These are phyloP conservation scores for Dioscorea zingiberensis DNA, from an alignment of 106 monocot species.

Conservation along the genomic window DNA sequence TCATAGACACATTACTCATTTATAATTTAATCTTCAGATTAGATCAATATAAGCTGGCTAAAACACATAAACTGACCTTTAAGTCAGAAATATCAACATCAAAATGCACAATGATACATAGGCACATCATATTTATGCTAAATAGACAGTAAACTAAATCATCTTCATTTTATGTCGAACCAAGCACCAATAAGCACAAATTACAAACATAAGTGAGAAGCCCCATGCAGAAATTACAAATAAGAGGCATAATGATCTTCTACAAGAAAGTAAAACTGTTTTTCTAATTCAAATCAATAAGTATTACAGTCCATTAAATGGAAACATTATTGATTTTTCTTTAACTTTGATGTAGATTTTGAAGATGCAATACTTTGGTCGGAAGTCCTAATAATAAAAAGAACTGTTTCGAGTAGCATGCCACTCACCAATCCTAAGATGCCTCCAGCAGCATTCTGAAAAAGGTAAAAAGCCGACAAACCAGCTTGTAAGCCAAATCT, in stretches of 20 bases:
- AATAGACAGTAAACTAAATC: not conserved
- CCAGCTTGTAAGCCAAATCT: not conserved
- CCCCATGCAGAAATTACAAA: not conserved
- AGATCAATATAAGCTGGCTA: too few species aligned
- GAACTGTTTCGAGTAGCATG: constrained; percentile 68
- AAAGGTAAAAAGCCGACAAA: not conserved
- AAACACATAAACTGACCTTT: too few species aligned
- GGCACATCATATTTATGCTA: not conserved
- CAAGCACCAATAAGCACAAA: not conserved
- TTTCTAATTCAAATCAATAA: not conserved
- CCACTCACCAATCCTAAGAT: constrained; percentile 66
- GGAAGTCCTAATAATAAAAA: constrained; percentile 67
- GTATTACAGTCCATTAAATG: not conserved
- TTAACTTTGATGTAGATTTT: constrained; percentile 22
- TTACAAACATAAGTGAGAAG: not conserved
- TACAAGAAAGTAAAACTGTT: not conserved
- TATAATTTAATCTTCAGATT: too few species aligned
- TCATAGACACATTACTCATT: too few species aligned
- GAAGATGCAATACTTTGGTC: constrained; percentile 23
- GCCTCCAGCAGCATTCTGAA: constrained; percentile 70
- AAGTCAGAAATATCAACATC: too few species aligned
- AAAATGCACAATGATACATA: too few species aligned
- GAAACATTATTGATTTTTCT: constrained; percentile 28
- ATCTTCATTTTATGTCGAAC: not conserved
- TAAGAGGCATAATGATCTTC: not conserved